Percentiles rank a stretch among this genome's conserved stretches.
Evolutionary conservation across 352 stramenopile genomes (phyloP).

Genomic region (Pythium brassicae): DNA sequence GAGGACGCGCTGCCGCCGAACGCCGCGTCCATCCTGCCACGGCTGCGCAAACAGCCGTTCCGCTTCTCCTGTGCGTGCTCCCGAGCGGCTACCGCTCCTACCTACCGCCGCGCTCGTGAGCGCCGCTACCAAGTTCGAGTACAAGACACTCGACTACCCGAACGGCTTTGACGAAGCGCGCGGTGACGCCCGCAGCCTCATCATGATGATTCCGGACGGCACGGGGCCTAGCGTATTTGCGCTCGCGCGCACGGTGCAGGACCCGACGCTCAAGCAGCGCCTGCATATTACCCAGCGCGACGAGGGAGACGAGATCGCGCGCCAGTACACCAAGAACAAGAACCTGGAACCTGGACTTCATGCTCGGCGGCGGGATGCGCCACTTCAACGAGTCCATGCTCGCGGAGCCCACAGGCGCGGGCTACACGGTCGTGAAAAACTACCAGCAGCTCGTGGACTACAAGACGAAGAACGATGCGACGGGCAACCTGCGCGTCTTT

Average conservation of each 20-base stretch:
- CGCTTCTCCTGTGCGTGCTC: conserved; percentile 19
- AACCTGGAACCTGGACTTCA: conserved; percentile 68
- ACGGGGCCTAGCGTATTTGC: conserved; percentile 63
- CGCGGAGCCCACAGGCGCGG: conserved; percentile 29
- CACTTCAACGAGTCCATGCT: conserved; percentile 52
- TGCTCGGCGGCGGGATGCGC: conserved; percentile 42
- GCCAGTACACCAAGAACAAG: conserved; percentile 62
- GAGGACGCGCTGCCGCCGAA: conserved; percentile 10
- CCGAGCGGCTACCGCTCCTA: too few species aligned
- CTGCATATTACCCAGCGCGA: conserved; percentile 55
- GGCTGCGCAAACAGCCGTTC: conserved; percentile 17
- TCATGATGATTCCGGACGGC: conserved; percentile 75
- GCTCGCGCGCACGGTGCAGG: conserved; percentile 46
- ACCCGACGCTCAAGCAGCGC: conserved; percentile 45
- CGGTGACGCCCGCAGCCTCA: conserved; percentile 39
- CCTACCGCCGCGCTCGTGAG: too few species aligned
- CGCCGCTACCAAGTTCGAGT: conserved; percentile 56
- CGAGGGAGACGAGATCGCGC: conserved; percentile 48
- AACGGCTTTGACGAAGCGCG: conserved; percentile 50
- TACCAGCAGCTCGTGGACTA: conserved; percentile 53
- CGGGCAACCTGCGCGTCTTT: conserved; percentile 46
- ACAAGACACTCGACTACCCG: conserved; percentile 61
- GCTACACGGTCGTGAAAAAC: conserved; percentile 51
- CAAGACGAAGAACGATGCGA: conserved; percentile 36
- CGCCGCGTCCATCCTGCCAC: conserved; percentile 15